These are phyloP conservation scores for Phytophthora ramorum DNA, from an alignment of 352 stramenopile genomes.

Conservation along the genomic window DNA sequence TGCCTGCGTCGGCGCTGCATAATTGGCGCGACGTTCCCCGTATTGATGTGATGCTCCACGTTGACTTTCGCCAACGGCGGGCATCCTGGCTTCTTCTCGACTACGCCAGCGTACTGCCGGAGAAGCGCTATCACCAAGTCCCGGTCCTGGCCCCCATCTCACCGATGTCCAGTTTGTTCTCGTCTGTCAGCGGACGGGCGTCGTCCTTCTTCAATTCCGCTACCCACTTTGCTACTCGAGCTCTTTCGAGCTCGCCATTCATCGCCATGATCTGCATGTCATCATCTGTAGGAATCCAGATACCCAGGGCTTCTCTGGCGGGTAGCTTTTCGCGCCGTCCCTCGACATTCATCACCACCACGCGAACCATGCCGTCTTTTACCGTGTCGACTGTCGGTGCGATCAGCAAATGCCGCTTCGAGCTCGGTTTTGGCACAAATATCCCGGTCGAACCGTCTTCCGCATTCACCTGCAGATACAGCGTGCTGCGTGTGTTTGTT, in stretches of 20 bases:
- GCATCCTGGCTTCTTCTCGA: background rate
- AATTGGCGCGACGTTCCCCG: too few relatives aligned
- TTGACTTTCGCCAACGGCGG: too few relatives aligned
- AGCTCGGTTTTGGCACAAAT: conserved; percentile 8
- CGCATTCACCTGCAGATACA: conserved; percentile 9
- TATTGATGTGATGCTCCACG: too few relatives aligned
- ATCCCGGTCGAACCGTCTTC: conserved; percentile 6
- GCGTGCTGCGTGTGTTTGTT: background rate
- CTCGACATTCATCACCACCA: conserved; percentile 22
- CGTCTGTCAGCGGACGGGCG: background rate
- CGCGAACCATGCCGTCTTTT: background rate
- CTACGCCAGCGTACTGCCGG: background rate
- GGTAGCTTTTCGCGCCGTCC: conserved; percentile 12
- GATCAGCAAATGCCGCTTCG: conserved; percentile 13
- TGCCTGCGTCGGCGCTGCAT: too few relatives aligned
- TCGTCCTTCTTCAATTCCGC: background rate
- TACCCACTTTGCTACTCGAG: background rate
- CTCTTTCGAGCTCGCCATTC: background rate
- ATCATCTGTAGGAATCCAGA: conserved; percentile 18
- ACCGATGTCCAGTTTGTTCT: background rate
- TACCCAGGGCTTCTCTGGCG: conserved; percentile 5
- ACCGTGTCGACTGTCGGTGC: conserved; percentile 11
- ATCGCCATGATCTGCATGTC: conserved; percentile 14
- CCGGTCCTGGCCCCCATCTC: background rate
- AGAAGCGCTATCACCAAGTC: background rate